Evolutionary conservation across 2,329 filamentous ascomycete species (phyloP).

Genomic region (Keithomyces neogunnii): DNA sequence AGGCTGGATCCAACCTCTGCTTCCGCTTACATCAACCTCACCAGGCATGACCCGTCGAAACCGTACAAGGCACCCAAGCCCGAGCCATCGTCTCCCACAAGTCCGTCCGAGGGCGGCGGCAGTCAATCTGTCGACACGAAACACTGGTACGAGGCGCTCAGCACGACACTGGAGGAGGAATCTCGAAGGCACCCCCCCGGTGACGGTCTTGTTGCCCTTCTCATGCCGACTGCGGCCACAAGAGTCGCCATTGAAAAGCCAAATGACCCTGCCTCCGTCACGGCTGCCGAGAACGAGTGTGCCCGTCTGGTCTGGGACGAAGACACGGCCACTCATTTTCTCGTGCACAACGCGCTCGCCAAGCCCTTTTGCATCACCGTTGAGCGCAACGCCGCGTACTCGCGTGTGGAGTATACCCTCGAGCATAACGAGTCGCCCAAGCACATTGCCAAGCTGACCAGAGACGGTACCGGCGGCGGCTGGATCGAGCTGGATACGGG

Average conservation of each 20-base stretch:
- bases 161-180: conserved; percentile 49
- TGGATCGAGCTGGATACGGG: conserved; percentile 54
- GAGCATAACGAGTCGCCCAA: conserved; percentile 55
- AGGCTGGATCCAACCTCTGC: conserved; percentile 55
- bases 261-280: conserved; percentile 48
- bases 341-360: conserved; percentile 56
- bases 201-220: conserved; percentile 57
- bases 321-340: conserved; percentile 48
- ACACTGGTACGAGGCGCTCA: conserved; percentile 49
- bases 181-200: conserved; percentile 44
- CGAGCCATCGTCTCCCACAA: conserved; percentile 7
- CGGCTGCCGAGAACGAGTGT: conserved; percentile 59
- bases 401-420: conserved; percentile 53
- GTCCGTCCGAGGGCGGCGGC: conserved; percentile 16
- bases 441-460: conserved; percentile 51
- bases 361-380: conserved; percentile 54
- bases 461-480: conserved; percentile 50
- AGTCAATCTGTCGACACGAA: conserved; percentile 28
- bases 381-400: conserved; percentile 50
- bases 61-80: conserved; percentile 37
- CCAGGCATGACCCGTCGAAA: conserved; percentile 52
- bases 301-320: conserved; percentile 65
- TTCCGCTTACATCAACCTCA: conserved; percentile 52
- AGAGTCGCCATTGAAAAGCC: conserved; percentile 54
- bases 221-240: conserved; percentile 59